These are phyloP conservation scores for Talaromyces funiculosus DNA, from an alignment of 2,329 filamentous ascomycete genomes.

Conservation along the genomic window DNA sequence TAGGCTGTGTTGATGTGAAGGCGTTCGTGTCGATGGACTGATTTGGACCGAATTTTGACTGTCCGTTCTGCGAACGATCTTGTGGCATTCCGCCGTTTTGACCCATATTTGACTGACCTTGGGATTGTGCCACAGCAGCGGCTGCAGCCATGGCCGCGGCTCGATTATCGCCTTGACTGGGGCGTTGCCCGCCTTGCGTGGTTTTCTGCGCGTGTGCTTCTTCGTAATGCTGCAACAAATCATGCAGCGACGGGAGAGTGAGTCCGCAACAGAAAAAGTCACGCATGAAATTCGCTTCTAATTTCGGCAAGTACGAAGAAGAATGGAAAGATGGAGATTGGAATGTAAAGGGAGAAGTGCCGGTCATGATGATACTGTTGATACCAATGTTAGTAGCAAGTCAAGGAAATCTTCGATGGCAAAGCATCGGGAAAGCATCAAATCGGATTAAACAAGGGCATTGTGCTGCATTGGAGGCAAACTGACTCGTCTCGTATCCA, in stretches of 20 bases:
- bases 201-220: slow-evolving; percentile 78
- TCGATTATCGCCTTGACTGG: slow-evolving; percentile 48
- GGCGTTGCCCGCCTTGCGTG: slow-evolving; percentile 44
- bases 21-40: slow-evolving; percentile 22
- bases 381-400: slow-evolving; percentile 1
- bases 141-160: slow-evolving; percentile 44
- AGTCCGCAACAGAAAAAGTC: slow-evolving; percentile 94
- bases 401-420: neutral
- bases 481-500: slow-evolving; percentile 94
- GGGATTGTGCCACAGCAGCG: slow-evolving; percentile 46
- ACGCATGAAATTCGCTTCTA: slow-evolving; percentile 96
- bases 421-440: neutral
- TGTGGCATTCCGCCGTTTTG: slow-evolving; percentile 31
- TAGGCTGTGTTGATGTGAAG: slow-evolving; percentile 12
- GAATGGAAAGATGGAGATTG: slow-evolving; percentile 96
- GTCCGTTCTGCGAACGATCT: slow-evolving; percentile 31
- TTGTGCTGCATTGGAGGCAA: neutral
- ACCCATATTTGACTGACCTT: slow-evolving; percentile 41
- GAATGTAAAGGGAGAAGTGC: slow-evolving; percentile 86
- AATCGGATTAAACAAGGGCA: neutral
- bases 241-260: slow-evolving; percentile 84
- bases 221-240: slow-evolving; percentile 93
- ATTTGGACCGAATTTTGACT: slow-evolving; percentile 33
- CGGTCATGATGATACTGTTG: slow-evolving; percentile 82
- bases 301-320: slow-evolving; percentile 89